These are phyloP conservation scores for Barnettozyma populi DNA, from an alignment of 805 yeast genomes.

Conservation along the genomic window DNA sequence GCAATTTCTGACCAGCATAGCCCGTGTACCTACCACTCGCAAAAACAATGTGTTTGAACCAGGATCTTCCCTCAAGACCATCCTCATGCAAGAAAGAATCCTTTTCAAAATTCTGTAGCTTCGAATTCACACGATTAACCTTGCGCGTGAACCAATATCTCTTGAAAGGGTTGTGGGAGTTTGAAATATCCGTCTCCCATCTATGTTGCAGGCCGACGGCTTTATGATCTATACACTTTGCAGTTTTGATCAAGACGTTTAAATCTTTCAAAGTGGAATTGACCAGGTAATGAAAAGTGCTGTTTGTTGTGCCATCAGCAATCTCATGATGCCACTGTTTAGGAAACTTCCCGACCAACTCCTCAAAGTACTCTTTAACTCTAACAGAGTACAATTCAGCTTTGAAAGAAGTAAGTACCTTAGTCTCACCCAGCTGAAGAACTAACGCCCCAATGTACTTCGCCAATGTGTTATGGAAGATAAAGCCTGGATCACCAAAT, in stretches of 20 bases:
- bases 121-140: slow-evolving; percentile 29
- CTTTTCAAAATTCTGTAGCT: slow-evolving; percentile 39
- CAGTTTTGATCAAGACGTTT: slow-evolving; percentile 17
- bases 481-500: slow-evolving; percentile 58
- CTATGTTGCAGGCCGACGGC: slow-evolving; percentile 16
- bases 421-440: slow-evolving; percentile 43
- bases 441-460: slow-evolving; percentile 47
- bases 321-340: slow-evolving; percentile 23
- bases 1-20: slow-evolving; percentile 48
- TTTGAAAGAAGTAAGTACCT: slow-evolving; percentile 36
- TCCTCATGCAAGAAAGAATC: slow-evolving; percentile 34
- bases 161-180: slow-evolving; percentile 29
- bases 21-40: slow-evolving; percentile 55
- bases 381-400: slow-evolving; percentile 34
- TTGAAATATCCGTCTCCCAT: slow-evolving; percentile 26
- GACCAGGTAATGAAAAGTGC: slow-evolving; percentile 26
- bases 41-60: slow-evolving; percentile 50
- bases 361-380: slow-evolving; percentile 33
- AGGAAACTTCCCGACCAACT: slow-evolving; percentile 34
- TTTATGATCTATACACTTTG: slow-evolving; percentile 25
- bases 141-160: slow-evolving; percentile 24
- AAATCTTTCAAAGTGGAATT: slow-evolving; percentile 26
- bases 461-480: slow-evolving; percentile 50
- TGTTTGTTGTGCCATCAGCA: slow-evolving; percentile 7
- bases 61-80: slow-evolving; percentile 43